Percentiles rank a stretch among this genome's conserved stretches.
Conservation (phyloP, 2,329 filamentous ascomycete species). For the Fusarium brachygibbosum region DNA sequence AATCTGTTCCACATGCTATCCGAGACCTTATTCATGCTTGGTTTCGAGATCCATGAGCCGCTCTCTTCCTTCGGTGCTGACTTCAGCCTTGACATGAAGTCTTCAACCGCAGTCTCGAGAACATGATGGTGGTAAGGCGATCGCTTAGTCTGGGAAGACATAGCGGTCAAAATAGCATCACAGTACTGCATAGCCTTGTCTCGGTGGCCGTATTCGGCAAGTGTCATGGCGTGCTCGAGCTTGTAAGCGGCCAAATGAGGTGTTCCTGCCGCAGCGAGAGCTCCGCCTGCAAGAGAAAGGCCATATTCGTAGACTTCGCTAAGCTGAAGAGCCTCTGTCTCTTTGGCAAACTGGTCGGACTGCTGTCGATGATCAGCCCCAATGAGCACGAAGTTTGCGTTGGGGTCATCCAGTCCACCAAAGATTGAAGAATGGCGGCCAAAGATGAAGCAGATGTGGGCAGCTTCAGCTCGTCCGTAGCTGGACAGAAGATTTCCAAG, state of each 20-base stretch:
- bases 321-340: constrained; percentile 89
- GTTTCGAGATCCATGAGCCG: constrained; percentile 92
- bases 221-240: constrained; percentile 83
- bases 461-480: constrained; percentile 91
- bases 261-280: constrained; percentile 67
- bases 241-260: constrained; percentile 94
- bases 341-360: constrained; percentile 78
- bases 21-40: constrained; percentile 95
- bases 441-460: constrained; percentile 94
- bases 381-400: constrained; percentile 83
- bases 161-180: constrained; percentile 81
- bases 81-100: constrained; percentile 84
- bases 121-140: constrained; percentile 88
- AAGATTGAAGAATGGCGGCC: constrained; percentile 78
- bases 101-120: constrained; percentile 82
- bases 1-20: constrained; percentile 92
- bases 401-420: constrained; percentile 85
- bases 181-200: constrained; percentile 92
- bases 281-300: constrained; percentile 74
- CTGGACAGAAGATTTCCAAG: constrained; percentile 85
- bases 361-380: constrained; percentile 84
- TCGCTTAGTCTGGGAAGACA: constrained; percentile 83
- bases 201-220: constrained; percentile 86
- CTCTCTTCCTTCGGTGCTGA: constrained; percentile 86
- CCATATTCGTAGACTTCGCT: constrained; percentile 97